Base-by-base conservation (phyloP, 1,284 basidiomycete genomes). In the Microbotryum saponariae region DNA sequence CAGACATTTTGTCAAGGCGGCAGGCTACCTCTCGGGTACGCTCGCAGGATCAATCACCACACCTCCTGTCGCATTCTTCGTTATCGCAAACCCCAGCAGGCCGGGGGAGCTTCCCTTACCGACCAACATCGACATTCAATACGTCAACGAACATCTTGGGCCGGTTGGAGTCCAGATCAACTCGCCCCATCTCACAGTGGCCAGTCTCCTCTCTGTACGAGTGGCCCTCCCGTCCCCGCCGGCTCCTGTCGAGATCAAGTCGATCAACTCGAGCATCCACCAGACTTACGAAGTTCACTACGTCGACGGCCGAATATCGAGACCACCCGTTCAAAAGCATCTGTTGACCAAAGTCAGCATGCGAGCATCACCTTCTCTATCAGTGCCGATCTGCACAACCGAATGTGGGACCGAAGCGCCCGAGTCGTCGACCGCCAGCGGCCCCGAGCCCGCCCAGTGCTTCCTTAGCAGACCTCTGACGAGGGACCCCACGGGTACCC, bases 1-100 rank as follows among this genome's bases (percentile, higher is more conserved):
- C 2, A 59, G 68, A 2, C 60, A 69, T 48, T 67, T 42, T 16
- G 67, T 69, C 31, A 66, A 67, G 54, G 67, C 65, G 3, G 51
- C 51, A 0, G 55, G 59, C 29, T 52, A 56, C 9, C 66, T 64
- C 18, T 48, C 54, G 2, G 58, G 60, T 6, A n/a, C 33, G 5
- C 25, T 69, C 8, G 31, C 12, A 16, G 18, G 37, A 9, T 25
- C 54, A 0, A 16, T 62, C 8, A 25, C 49, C 0, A 61, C 60
- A 1, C 3, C 62, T 0, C 62, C 65, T 1, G 54, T 58, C 14
- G 55, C 47, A 0, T 2, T 66, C 6, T 67, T 54, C 56, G 4
- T 69, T 56, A 29, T 58, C 6, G 63, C 63, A 4, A 61, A 59
- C 44, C 61, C 65, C 2, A 47, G 56, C 0, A 48, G 62, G 1